phyloP scores from a whole-genome alignment of 495 filamentous ascomycete genomes.

The Staphylotrichum longicolle region DNA sequence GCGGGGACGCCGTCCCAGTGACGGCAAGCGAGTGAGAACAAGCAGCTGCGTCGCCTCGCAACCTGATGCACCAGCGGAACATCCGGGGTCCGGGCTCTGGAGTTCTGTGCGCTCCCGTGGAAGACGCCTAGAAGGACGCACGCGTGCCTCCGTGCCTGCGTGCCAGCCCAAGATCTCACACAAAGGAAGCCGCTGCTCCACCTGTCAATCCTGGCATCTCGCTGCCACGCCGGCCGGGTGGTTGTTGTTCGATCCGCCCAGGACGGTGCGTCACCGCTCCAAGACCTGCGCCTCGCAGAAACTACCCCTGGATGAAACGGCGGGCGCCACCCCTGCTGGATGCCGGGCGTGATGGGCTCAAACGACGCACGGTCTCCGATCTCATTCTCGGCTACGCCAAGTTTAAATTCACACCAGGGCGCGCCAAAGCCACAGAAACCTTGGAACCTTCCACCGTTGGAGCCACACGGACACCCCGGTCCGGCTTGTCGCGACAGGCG shows the following conservation, averaged over 20 bases:
- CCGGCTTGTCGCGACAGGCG: constrained; percentile 25
- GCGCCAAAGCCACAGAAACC: constrained; percentile 5
- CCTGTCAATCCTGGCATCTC: constrained; percentile 15
- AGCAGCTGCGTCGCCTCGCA: neutral
- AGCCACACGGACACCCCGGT: constrained; percentile 21
- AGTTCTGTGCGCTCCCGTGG: constrained; percentile 13
- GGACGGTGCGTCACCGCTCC: constrained; percentile 18
- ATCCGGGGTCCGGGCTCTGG: neutral
- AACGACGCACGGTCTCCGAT: constrained; percentile 31
- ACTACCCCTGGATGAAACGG: constrained; percentile 32
- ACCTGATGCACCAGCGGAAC: constrained; percentile 9
- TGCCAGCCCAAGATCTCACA: constrained; percentile 4
- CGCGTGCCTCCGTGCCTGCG: neutral
- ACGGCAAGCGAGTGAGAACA: constrained; percentile 2
- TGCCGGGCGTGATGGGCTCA: constrained; percentile 9
- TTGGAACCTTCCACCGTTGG: constrained; percentile 32
- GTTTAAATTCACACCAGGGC: constrained; percentile 23
- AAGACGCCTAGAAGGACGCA: constrained; percentile 26
- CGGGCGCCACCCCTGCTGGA: constrained; percentile 24
- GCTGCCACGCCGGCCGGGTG: constrained; percentile 7
- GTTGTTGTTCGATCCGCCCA: constrained; percentile 9
- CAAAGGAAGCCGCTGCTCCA: constrained; percentile 5
- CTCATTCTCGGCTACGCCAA: constrained; percentile 20
- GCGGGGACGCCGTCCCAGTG: neutral
- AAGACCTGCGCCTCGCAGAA: too few relatives aligned